These are phyloP conservation scores for Suillus subaureus DNA, from an alignment of 768 basidiomycete genomes.

Conservation along the genomic window DNA sequence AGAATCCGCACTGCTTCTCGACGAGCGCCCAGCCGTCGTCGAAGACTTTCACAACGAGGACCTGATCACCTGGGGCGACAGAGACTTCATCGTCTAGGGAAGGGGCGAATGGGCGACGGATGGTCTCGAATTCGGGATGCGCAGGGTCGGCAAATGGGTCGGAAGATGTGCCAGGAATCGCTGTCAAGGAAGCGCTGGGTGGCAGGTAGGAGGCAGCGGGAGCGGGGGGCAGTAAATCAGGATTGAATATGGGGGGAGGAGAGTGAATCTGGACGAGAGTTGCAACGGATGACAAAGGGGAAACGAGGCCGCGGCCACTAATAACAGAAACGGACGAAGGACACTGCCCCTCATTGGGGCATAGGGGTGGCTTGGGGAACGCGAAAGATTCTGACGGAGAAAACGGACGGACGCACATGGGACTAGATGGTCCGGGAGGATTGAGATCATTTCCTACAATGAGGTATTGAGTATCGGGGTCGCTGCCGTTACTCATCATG, in stretches of 20 bases:
- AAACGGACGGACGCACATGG: constrained; percentile 68
- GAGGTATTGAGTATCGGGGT: constrained; percentile 44
- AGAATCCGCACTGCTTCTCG: constrained; percentile 39
- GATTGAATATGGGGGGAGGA: constrained; percentile 19
- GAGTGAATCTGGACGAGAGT: constrained; percentile 22
- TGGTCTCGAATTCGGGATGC: constrained; percentile 43
- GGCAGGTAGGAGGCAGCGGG: constrained; percentile 16
- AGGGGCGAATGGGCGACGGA: constrained; percentile 58
- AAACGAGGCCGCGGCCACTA: neutral
- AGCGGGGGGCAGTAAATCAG: constrained; percentile 20
- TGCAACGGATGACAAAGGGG: constrained; percentile 18
- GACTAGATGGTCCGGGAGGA: constrained; percentile 40
- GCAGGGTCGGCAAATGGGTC: constrained; percentile 40
- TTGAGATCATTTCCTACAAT: constrained; percentile 27
- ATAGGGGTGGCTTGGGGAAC: constrained; percentile 65
- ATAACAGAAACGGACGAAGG: constrained; percentile 7
- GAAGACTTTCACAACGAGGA: constrained; percentile 56
- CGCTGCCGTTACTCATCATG: constrained; percentile 38
- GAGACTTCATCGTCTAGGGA: constrained; percentile 61
- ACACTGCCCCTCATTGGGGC: neutral
- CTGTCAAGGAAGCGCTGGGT: neutral
- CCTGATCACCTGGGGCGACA: constrained; percentile 51
- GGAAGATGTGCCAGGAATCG: constrained; percentile 4
- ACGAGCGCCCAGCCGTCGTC: constrained; percentile 76
- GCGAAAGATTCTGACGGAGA: constrained; percentile 67